These are phyloP conservation scores for Aspergillus ochraceus DNA, from an alignment of 2,329 filamentous ascomycete species.

Conservation along the genomic window DNA sequence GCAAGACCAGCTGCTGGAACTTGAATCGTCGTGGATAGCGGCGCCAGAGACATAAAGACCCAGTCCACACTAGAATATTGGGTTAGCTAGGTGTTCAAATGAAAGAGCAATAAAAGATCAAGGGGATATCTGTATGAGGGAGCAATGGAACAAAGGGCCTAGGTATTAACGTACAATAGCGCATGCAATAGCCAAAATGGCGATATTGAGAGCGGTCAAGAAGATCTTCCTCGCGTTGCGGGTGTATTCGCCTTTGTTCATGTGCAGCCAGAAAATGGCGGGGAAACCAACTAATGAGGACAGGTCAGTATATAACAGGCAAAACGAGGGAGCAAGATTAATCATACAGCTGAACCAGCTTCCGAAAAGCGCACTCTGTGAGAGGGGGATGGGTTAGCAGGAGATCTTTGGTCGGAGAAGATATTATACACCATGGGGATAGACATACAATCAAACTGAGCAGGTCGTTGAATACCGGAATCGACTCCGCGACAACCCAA, in stretches of 20 bases:
- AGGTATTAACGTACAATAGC: slow-evolving; percentile 23
- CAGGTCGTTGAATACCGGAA: slow-evolving; percentile 68
- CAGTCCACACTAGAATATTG: slow-evolving; percentile 33
- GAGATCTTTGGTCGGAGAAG: neutral
- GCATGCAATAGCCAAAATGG: slow-evolving; percentile 39
- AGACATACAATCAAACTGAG: slow-evolving; percentile 57
- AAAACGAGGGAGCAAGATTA: neutral
- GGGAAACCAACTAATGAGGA: slow-evolving; percentile 39
- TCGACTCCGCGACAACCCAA: slow-evolving; percentile 67
- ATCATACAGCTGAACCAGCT: slow-evolving; percentile 62
- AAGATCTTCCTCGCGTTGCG: slow-evolving; percentile 42
- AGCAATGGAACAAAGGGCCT: neutral
- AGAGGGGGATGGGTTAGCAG: slow-evolving; percentile 8
- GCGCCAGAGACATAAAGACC: slow-evolving; percentile 43
- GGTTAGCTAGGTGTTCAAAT: slow-evolving; percentile 4
- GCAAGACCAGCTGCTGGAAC: slow-evolving; percentile 39
- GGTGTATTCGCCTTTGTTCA: slow-evolving; percentile 47
- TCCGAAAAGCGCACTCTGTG: slow-evolving; percentile 56
- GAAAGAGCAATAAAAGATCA: too few species aligned
- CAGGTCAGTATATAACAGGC: neutral
- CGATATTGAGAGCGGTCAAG: slow-evolving; percentile 45
- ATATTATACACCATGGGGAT: neutral
- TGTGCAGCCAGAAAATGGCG: slow-evolving; percentile 48
- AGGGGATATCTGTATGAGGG: too few species aligned
- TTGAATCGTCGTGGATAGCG: slow-evolving; percentile 35